These are phyloP conservation scores for Thelonectria olida DNA, from an alignment of 2,329 filamentous ascomycete genomes.

Conservation along the genomic window DNA sequence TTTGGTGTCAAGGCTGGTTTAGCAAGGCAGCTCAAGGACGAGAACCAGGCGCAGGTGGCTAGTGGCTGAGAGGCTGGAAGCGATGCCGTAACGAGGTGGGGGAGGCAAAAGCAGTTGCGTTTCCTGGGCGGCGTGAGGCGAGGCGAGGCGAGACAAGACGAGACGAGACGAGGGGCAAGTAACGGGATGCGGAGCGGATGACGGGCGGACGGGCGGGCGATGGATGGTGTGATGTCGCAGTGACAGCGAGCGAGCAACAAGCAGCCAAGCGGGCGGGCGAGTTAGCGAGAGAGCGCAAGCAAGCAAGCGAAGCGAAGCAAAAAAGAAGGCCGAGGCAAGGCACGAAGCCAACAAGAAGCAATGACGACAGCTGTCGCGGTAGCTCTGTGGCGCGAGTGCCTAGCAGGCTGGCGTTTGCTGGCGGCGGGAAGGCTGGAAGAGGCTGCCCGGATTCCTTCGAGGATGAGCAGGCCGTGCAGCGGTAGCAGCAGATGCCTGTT, in stretches of 20 bases:
- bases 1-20: constrained; percentile 28
- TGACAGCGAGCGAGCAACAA: constrained; percentile 5
- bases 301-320: neutral
- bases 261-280: neutral
- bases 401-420: constrained; percentile 9
- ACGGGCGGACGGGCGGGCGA: constrained; percentile 14
- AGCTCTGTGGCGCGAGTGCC: constrained; percentile 10
- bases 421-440: constrained; percentile 14
- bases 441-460: neutral
- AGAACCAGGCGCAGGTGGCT: constrained; percentile 32
- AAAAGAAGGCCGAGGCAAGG: neutral
- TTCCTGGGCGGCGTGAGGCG: constrained; percentile 22
- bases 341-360: neutral
- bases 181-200: constrained; percentile 21
- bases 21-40: constrained; percentile 16
- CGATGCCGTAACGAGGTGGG: constrained; percentile 42
- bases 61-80: constrained; percentile 43
- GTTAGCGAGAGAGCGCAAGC: neutral
- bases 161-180: constrained; percentile 9
- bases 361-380: constrained; percentile 7
- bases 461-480: neutral
- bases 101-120: constrained; percentile 35
- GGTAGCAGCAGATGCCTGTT: neutral
- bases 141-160: constrained; percentile 16
- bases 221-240: constrained; percentile 24